Conservation (phyloP, 2,329 filamentous ascomycete genomes). For the Zymoseptoria brevis region DNA sequence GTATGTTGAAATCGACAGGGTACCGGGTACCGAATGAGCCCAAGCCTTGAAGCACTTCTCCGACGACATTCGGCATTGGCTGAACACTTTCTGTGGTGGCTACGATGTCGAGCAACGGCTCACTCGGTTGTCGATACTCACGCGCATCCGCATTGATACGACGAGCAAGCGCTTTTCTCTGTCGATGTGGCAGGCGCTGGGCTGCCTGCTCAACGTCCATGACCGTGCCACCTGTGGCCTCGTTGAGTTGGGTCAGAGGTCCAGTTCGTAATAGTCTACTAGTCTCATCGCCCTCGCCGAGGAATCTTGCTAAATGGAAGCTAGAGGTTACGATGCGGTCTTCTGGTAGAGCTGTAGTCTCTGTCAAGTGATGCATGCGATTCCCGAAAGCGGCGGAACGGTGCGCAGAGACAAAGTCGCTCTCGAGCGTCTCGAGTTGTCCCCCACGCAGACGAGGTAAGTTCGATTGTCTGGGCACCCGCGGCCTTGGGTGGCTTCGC, state of each 20-base stretch:
- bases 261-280: neutral
- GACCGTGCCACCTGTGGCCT: neutral
- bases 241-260: neutral
- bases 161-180: conserved; percentile 32
- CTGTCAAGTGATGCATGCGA: conserved; percentile 24
- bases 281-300: neutral
- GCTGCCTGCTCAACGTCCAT: neutral
- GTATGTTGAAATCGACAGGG: conserved; percentile 46
- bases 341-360: conserved; percentile 14
- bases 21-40: conserved; percentile 44
- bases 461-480: conserved; percentile 1
- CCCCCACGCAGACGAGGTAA: conserved; percentile 22
- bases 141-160: conserved; percentile 40
- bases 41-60: conserved; percentile 34
- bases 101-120: conserved; percentile 22
- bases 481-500: neutral
- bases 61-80: neutral
- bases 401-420: conserved; percentile 29
- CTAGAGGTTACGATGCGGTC: conserved; percentile 6
- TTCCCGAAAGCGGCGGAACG: conserved; percentile 32
- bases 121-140: conserved; percentile 40
- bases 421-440: conserved; percentile 38
- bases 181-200: conserved; percentile 15
- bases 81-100: conserved; percentile 1
- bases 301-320: conserved; percentile 27